Base-by-base conservation (phyloP, 2,329 filamentous ascomycete species). In the Parastagonospora avenae region DNA sequence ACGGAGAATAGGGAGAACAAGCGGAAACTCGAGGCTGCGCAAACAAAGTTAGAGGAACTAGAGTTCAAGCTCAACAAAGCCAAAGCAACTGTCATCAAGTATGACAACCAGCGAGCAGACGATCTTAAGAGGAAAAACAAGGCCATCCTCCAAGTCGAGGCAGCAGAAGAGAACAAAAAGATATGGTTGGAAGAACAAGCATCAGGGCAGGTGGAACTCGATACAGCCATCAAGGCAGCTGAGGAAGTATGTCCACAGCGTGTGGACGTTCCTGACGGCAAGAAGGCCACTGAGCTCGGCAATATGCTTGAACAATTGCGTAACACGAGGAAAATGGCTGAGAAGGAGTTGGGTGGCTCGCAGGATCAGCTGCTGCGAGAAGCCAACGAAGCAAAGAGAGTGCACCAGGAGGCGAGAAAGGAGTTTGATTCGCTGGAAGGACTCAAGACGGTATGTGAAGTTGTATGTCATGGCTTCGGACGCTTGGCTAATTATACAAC, bases 71-170 rank as follows among this genome's bases (percentile, higher is more conserved):
- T 68, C 7, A 46, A 55, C 2, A 74, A 74, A 39, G 71, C 71
- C 8, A 59, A 71, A 8, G 47, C 57, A 2, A 63, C 63, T 7
- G 57, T 72, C 3, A 52, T 67, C 15, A 64, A 63, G n/a, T 48
- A 73, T 11, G 64, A 70, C 24, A 54, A 62, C 3, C 60, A 64
- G 44, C 72, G 70, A 35, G 61, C 69, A 27, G 54, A 67, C 5
- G 72, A 74, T 4, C 59, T 80, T 16, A 65, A 63, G 24, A 63
- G 64, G 16, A 80, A 80, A 64, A 81, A 80, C 48, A 38, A 57
- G 2, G 74, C 74, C 1, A 43, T 76, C 10, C 68, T 72, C 2
- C 50, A 58, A 4, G 64, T 78, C n/a, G 55, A 71, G 8, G 53
- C 48, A 7, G 69, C 71, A 0, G 68, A 76, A 54, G 51, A 59